phyloP scores from a whole-genome alignment of 1,284 basidiomycete species.

The Microbotryum silenes-acaulis region DNA sequence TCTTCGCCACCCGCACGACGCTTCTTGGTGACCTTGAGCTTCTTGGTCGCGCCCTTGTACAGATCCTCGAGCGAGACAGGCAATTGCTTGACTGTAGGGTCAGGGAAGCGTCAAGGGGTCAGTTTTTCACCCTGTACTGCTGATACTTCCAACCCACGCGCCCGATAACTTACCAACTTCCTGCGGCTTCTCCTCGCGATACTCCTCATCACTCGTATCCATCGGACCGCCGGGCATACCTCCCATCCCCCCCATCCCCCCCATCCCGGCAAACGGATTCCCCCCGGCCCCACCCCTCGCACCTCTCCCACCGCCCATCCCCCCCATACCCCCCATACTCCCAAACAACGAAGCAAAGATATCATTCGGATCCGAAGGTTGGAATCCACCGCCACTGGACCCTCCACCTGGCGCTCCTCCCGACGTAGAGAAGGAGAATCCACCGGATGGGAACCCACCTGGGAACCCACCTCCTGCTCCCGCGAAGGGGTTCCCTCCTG shows the following conservation, averaged over 20 bases:
- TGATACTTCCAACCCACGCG: not conserved
- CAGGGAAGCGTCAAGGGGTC: not conserved
- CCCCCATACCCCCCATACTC: slow-evolving; percentile 40
- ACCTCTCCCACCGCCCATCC: slow-evolving; percentile 42
- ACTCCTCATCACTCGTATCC: slow-evolving; percentile 1
- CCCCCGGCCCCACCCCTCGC: slow-evolving; percentile 42
- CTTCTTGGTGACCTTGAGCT: slow-evolving; percentile 75
- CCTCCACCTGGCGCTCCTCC: slow-evolving; percentile 48
- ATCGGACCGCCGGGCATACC: not conserved
- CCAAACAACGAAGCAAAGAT: slow-evolving; percentile 71
- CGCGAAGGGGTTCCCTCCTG: slow-evolving; percentile 25
- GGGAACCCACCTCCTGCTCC: slow-evolving; percentile 16
- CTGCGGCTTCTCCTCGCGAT: not conserved
- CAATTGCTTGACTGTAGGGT: slow-evolving; percentile 53
- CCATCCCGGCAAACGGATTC: slow-evolving; percentile 34
- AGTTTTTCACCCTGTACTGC: not conserved
- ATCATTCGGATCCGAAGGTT: slow-evolving; percentile 75
- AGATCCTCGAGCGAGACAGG: slow-evolving; percentile 83
- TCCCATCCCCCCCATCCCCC: slow-evolving; percentile 18
- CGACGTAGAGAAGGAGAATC: slow-evolving; percentile 57
- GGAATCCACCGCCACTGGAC: slow-evolving; percentile 54
- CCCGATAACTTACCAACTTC: not conserved
- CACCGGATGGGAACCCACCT: slow-evolving; percentile 40
- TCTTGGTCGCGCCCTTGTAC: slow-evolving; percentile 81
- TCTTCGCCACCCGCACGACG: slow-evolving; percentile 65